These are phyloP conservation scores for Gomphus bonarii DNA, from an alignment of 1,284 basidiomycete genomes.

Conservation along the genomic window DNA sequence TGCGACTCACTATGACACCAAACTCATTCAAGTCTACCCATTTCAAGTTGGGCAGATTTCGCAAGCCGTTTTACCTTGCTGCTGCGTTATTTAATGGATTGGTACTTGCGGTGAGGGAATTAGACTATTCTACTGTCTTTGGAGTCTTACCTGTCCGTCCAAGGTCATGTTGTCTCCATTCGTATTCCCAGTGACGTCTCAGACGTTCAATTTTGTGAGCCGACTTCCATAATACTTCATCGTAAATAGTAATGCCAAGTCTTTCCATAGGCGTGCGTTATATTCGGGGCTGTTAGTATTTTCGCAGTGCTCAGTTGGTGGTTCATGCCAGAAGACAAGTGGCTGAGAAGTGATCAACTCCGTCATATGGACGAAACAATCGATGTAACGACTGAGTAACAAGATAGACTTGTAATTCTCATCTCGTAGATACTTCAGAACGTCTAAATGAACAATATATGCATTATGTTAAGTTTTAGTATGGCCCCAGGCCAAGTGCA, in stretches of 20 bases:
- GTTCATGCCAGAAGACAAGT: constrained; percentile 63
- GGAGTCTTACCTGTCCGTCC: constrained; percentile 9
- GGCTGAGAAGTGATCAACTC: constrained; percentile 59
- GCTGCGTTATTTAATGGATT: constrained; percentile 63
- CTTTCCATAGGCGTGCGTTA: constrained; percentile 50
- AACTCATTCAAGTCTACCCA: constrained; percentile 58
- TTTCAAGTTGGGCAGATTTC: constrained; percentile 58
- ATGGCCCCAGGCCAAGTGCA: constrained; percentile 52
- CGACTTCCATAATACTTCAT: background rate
- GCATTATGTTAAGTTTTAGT: constrained; percentile 23
- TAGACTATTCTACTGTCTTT: background rate
- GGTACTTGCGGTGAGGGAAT: constrained; percentile 51
- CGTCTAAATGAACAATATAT: background rate
- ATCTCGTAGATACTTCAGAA: background rate
- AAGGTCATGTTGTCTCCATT: constrained; percentile 75
- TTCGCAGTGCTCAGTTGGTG: constrained; percentile 70
- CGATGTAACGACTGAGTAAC: background rate
- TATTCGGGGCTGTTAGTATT: constrained; percentile 67
- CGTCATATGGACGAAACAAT: constrained; percentile 31
- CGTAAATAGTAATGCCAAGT: constrained; percentile 11
- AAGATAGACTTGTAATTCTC: background rate
- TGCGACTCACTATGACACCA: constrained; percentile 68
- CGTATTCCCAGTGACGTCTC: constrained; percentile 63
- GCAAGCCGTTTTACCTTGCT: constrained; percentile 56
- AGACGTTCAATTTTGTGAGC: constrained; percentile 74